Evolutionary conservation across 2,329 filamentous ascomycete genomes (phyloP), one percentile per base, ranked within the genome.

Genomic region (Botrytis cinerea): DNA sequence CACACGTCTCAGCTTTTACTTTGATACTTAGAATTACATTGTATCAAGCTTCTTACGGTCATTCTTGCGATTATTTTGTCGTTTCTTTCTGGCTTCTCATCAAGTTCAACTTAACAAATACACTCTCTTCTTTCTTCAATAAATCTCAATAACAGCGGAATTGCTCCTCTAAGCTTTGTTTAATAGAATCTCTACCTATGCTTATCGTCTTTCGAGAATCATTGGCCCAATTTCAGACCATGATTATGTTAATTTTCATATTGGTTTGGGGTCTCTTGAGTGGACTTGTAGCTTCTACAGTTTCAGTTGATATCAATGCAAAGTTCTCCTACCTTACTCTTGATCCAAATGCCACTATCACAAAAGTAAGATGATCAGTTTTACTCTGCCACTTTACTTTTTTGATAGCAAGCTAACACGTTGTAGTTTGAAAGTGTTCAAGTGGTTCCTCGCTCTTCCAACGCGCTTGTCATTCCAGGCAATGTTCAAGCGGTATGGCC

Each of bases 301-400:
- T 32, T 28, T 22, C 45, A 4, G 22, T 3, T 38, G 61, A 57
- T n/a, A 57, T 72, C 9, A 57, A 67, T 14, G 61, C 48, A 4
- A 72, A 38, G 28, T 72, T 67, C 22, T 72, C 46, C 38, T 72
- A 72, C n/a, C n/a, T 67, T 25, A n/a, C 61, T 43, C 20, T 72
- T 7, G 28, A 72, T 59, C 12, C 61, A 43, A 38, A 67, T 14
- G 35, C 70, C 6, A 72, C 60, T 1, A 67, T 72, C 9, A 46
- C 48, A 28, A 35, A 6, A 6, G 60, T 66, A 20, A 12, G 54
- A 54, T 35, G 2, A 4, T 2, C 18, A 25, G 5, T 28, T 32
- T 2, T 9, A n/a, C 8, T 14, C 22, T 38, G 22, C 7, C 8
- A 5, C 40, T 5, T 5, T 14, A 46, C 18, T n/a, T 8, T 2